Evolutionary conservation across 2,329 filamentous ascomycete species (phyloP).

Genomic region (Colletotrichum orbiculare): DNA sequence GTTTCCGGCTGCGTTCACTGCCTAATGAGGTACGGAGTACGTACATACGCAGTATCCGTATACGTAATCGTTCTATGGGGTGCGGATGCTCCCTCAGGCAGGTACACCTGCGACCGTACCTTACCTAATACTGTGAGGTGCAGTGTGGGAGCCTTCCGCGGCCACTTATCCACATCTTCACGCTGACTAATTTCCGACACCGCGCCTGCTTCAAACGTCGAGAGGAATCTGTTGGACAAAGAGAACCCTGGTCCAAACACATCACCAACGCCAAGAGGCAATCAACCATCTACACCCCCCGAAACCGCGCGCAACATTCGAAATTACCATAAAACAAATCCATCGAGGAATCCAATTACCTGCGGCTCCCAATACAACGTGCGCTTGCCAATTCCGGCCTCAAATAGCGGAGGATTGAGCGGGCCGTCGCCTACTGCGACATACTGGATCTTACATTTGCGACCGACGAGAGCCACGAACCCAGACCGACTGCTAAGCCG

Average conservation of each 20-base stretch:
- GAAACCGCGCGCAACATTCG: slow-evolving; percentile 9
- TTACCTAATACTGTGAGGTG: too few relatives aligned
- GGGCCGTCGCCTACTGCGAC: slow-evolving; percentile 10
- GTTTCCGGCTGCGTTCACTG: neutral
- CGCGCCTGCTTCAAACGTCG: slow-evolving; percentile 37
- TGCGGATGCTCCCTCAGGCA: slow-evolving; percentile 27
- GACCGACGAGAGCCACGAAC: neutral
- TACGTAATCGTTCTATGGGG: neutral
- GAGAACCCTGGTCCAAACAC: slow-evolving; percentile 53
- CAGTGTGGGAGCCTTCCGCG: slow-evolving; percentile 6
- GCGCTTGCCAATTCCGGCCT: slow-evolving; percentile 28
- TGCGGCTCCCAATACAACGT: slow-evolving; percentile 1
- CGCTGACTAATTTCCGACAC: slow-evolving; percentile 37
- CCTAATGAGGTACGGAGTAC: too few relatives aligned
- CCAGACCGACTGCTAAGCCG: neutral
- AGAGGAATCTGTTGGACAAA: slow-evolving; percentile 45
- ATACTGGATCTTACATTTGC: neutral
- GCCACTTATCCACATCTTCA: neutral
- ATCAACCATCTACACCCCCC: slow-evolving; percentile 30
- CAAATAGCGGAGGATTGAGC: slow-evolving; percentile 30
- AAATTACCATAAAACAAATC: neutral
- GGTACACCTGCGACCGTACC: too few relatives aligned
- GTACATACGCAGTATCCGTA: too few relatives aligned
- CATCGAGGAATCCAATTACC: neutral
- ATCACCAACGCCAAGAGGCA: slow-evolving; percentile 44